A percentile compares a stretch with the other conserved stretches of the same genome.
These are phyloP conservation scores for Acanthochlamys bracteata DNA, from an alignment of 106 monocot species.

Conservation along the genomic window DNA sequence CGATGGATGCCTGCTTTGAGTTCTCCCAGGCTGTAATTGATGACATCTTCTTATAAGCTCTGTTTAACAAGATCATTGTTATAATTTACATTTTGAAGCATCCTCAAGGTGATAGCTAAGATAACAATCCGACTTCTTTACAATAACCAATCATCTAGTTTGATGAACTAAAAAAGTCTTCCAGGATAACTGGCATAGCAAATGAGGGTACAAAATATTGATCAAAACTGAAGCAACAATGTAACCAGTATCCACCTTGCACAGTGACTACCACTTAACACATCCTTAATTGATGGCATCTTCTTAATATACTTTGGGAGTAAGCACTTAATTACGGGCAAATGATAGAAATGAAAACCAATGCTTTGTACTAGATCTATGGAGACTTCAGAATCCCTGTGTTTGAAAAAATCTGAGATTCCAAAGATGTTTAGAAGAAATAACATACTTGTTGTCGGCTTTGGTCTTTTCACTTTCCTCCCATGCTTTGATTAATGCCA, in stretches of 20 bases:
- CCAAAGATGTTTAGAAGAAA: not conserved
- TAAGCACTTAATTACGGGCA: too few relatives aligned
- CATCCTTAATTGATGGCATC: too few relatives aligned
- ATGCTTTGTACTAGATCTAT: too few relatives aligned
- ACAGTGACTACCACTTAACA: too few relatives aligned
- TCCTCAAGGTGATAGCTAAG: not conserved
- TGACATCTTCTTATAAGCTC: conserved; percentile 43
- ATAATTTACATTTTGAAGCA: not conserved
- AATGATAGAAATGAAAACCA: too few relatives aligned
- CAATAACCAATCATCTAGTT: too few relatives aligned
- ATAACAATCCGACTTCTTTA: not conserved
- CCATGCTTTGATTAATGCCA: conserved; percentile 55
- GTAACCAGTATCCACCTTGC: too few relatives aligned
- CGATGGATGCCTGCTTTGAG: conserved; percentile 44
- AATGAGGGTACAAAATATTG: too few relatives aligned
- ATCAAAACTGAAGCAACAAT: too few relatives aligned
- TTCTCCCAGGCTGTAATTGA: conserved; percentile 63
- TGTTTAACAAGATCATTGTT: conserved; percentile 11
- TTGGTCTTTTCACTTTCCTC: conserved; percentile 63
- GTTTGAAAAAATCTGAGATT: not conserved
- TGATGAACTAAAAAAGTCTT: too few relatives aligned
- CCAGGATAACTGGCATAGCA: too few relatives aligned
- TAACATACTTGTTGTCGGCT: conserved; percentile 53
- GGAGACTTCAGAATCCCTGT: not conserved
- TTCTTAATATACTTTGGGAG: too few relatives aligned